These are phyloP conservation scores for Penicillium sclerotigenum DNA, from an alignment of 2,329 filamentous ascomycete species.

Conservation along the genomic window DNA sequence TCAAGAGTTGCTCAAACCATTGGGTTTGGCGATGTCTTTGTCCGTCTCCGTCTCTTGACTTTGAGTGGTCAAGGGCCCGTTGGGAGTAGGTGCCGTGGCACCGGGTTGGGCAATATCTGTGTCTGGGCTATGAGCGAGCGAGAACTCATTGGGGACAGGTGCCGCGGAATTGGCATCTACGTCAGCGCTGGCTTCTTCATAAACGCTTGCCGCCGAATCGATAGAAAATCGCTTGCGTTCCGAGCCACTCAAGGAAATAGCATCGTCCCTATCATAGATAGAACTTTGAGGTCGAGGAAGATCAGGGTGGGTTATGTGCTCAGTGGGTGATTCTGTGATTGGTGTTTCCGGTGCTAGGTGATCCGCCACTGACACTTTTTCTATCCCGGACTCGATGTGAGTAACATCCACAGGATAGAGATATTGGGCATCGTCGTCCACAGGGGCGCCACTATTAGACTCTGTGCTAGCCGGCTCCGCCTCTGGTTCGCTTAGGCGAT, in stretches of 20 bases:
- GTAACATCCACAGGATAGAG: constrained; percentile 11
- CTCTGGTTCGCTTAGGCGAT: constrained; percentile 27
- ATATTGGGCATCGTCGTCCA: not conserved
- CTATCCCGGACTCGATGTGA: constrained; percentile 2
- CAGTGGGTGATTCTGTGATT: not conserved
- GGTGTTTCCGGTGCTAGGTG: not conserved
- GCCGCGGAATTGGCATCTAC: not conserved
- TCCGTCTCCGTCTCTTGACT: not conserved
- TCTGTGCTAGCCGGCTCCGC: constrained; percentile 4
- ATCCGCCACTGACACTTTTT: not conserved
- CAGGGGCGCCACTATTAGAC: not conserved
- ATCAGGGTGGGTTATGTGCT: not conserved
- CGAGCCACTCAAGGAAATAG: constrained; percentile 7
- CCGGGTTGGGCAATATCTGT: not conserved
- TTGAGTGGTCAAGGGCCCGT: not conserved
- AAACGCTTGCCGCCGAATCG: constrained; percentile 21
- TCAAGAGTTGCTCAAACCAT: constrained; percentile 3
- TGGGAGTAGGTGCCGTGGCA: not conserved
- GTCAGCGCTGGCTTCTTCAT: constrained; percentile 21
- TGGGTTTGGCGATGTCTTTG: not conserved
- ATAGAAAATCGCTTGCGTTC: constrained; percentile 14
- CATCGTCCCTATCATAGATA: constrained; percentile 8
- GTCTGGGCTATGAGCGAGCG: not conserved
- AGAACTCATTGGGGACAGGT: not conserved
- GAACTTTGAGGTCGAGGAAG: constrained; percentile 6